These are phyloP conservation scores for Colletotrichum simmondsii DNA, from an alignment of 2,329 filamentous ascomycete species.

Conservation along the genomic window DNA sequence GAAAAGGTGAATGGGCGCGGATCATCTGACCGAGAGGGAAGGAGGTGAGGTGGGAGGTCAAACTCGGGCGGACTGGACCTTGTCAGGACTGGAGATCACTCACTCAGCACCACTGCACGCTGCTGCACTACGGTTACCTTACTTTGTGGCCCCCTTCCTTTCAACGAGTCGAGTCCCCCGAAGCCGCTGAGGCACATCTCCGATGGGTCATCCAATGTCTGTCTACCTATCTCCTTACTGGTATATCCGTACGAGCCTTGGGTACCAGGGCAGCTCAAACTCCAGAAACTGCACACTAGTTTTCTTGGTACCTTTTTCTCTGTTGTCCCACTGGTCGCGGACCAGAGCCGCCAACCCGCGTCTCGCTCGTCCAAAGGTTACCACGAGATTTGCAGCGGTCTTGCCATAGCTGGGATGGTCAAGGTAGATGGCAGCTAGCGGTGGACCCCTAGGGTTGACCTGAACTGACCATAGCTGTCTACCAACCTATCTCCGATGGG, in stretches of 20 bases:
- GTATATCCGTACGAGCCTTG: too few species aligned
- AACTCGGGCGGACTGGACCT: slow-evolving; percentile 13
- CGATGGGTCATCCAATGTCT: neutral
- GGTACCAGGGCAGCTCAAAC: neutral
- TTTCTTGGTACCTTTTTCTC: slow-evolving; percentile 6
- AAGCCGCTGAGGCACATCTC: slow-evolving; percentile 2
- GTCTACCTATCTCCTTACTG: neutral
- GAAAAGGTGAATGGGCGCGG: slow-evolving; percentile 30
- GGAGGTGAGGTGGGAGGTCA: slow-evolving; percentile 10
- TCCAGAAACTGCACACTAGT: neutral
- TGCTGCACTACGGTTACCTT: neutral
- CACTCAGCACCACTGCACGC: slow-evolving; percentile 14
- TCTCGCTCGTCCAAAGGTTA: slow-evolving; percentile 7
- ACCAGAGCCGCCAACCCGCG: slow-evolving; percentile 3
- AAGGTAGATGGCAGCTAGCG: neutral
- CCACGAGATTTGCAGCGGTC: slow-evolving; percentile 33
- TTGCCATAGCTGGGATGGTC: slow-evolving; percentile 26
- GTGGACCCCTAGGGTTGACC: slow-evolving; percentile 19
- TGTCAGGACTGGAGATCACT: slow-evolving; percentile 13
- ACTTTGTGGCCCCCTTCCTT: slow-evolving; percentile 2
- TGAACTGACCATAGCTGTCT: neutral
- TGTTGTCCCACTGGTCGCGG: slow-evolving; percentile 12
- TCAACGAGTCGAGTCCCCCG: slow-evolving; percentile 11
- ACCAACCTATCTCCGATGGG: neutral
- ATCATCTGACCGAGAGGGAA: slow-evolving; percentile 28